Conservation (phyloP, 768 basidiomycete species). For the Suillus fuscotomentosus region DNA sequence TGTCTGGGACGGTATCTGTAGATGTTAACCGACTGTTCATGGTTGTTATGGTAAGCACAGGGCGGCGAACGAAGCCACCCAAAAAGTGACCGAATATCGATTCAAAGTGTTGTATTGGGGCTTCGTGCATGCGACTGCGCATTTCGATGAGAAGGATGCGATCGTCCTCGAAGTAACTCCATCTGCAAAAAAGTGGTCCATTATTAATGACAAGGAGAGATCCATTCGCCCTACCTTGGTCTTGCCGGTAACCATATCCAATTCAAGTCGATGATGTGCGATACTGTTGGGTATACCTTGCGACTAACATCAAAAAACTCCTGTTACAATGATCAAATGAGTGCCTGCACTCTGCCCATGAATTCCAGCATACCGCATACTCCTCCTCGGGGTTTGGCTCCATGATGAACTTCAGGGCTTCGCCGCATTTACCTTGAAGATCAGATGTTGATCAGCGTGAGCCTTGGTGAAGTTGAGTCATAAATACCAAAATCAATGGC, state of each 20-base stretch:
- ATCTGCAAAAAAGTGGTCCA: not conserved
- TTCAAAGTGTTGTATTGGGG: not conserved
- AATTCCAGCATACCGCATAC: not conserved
- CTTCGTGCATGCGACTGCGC: not conserved
- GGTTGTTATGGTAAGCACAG: not conserved
- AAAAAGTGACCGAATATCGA: not conserved
- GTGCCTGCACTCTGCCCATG: not conserved
- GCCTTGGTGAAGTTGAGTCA: too few species aligned
- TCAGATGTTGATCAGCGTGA: too few species aligned
- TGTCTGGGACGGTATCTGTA: not conserved
- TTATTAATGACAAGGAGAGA: not conserved
- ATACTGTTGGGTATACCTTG: not conserved
- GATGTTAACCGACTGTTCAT: not conserved
- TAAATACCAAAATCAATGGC: too few species aligned
- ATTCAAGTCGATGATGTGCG: not conserved
- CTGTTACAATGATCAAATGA: not conserved
- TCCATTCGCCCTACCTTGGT: not conserved
- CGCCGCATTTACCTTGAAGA: too few species aligned
- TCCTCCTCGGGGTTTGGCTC: not conserved
- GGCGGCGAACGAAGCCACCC: not conserved
- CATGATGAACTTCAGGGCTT: too few species aligned
- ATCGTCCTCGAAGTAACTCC: not conserved
- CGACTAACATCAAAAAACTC: not conserved
- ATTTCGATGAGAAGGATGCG: not conserved
- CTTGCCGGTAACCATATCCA: not conserved